These are phyloP conservation scores for Syncephalastrum contaminatum DNA, from an alignment of 371 early-diverging fungal species.

Conservation along the genomic window DNA sequence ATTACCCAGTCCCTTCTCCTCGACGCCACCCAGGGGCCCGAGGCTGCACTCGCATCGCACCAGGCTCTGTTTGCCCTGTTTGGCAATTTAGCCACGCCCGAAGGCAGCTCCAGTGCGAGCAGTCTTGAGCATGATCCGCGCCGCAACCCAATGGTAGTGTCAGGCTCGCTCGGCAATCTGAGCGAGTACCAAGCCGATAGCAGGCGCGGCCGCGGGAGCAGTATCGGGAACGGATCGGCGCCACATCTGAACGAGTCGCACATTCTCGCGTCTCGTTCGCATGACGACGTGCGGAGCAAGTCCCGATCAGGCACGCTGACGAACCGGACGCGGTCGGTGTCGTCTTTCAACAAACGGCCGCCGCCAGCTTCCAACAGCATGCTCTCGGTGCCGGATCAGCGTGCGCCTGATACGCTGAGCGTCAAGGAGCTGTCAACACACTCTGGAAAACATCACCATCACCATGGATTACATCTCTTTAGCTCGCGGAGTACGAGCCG, in stretches of 20 bases:
- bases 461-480: conserved; percentile 16
- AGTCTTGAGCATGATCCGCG: conserved; percentile 11
- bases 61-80: conserved; percentile 62
- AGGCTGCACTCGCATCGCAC: conserved; percentile 51
- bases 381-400: conserved; percentile 7
- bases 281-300: conserved; percentile 8
- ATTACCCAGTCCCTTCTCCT: conserved; percentile 22
- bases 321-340: conserved; percentile 4
- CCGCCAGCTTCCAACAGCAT: conserved; percentile 2
- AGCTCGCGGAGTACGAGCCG: conserved; percentile 13
- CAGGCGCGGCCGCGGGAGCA: conserved; percentile 18
- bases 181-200: conserved; percentile 11
- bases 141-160: conserved; percentile 19
- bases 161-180: conserved; percentile 28
- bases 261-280: conserved; percentile 13
- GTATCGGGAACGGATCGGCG: conserved; percentile 16
- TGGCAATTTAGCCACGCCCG: conserved; percentile 55
- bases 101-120: conserved; percentile 5
- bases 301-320: not conserved
- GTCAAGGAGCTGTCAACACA: conserved; percentile 5
- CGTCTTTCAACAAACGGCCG: conserved; percentile 5
- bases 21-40: conserved; percentile 45
- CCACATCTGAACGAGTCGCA: conserved; percentile 15
- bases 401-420: conserved; percentile 3
- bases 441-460: conserved; percentile 7